Conservation (phyloP, 352 stramenopile species). For the Globisporangium solare region DNA sequence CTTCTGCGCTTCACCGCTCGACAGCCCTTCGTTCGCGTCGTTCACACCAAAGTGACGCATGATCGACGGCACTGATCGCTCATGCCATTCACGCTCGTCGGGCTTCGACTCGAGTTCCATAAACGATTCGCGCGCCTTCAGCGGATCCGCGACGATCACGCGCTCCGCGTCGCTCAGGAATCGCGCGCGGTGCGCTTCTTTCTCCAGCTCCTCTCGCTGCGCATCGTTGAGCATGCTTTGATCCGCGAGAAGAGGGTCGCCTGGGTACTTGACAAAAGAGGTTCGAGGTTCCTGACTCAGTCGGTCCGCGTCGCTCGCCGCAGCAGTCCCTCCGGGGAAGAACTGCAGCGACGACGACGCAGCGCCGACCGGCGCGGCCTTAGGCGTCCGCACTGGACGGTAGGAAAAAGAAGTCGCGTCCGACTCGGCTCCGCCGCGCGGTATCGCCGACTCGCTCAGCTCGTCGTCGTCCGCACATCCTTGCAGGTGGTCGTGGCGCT, state of each 20-base stretch:
- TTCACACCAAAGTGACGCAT: constrained; percentile 42
- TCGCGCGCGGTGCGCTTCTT: constrained; percentile 37
- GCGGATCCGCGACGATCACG: constrained; percentile 43
- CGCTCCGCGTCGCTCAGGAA: constrained; percentile 65
- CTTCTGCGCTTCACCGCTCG: constrained; percentile 21
- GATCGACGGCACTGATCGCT: constrained; percentile 33
- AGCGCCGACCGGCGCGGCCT: constrained; percentile 24
- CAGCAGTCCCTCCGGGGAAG: not conserved
- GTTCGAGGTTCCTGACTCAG: constrained; percentile 15
- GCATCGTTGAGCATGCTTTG: constrained; percentile 12
- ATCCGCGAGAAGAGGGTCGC: constrained; percentile 10
- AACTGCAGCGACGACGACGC: constrained; percentile 12
- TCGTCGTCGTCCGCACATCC: constrained; percentile 13
- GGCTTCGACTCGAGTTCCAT: constrained; percentile 35
- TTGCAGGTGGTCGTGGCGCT: too few species aligned
- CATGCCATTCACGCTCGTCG: constrained; percentile 37
- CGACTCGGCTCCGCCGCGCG: constrained; percentile 5
- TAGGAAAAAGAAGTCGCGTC: constrained; percentile 51
- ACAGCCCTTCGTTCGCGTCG: constrained; percentile 25
- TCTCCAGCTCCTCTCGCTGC: constrained; percentile 18
- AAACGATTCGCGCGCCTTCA: constrained; percentile 44
- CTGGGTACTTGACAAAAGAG: constrained; percentile 19
- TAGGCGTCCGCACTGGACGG: constrained; percentile 61
- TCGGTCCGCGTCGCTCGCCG: constrained; percentile 7
- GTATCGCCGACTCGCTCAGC: too few species aligned